Base-by-base conservation (phyloP, 2,329 filamentous ascomycete species). In the Fusarium poae region DNA sequence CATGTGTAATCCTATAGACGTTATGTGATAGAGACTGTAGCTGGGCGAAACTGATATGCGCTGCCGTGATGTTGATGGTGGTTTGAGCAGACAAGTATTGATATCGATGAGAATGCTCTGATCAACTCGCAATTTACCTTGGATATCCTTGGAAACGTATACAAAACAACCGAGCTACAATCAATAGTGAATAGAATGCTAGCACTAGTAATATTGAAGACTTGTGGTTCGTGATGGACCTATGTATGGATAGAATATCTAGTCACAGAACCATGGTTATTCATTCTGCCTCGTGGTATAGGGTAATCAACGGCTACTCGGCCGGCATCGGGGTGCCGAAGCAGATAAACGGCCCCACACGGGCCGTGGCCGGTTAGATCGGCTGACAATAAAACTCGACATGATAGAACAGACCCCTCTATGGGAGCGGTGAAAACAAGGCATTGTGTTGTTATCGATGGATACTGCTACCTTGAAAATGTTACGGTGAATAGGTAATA, bases 341-440 rank as follows among this genome's bases (percentile, higher is more conserved):
- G 18, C 20, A 40, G 23, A 40, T n/a, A n/a, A 16, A 29, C 48
- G 48, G 48, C 48, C 48, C 48, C 48, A 51, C 48, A 27, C 48
- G 48, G 48, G 48, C 48, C 48, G 48, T 27, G 6, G 21, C 48
- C 32, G 34, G 18, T 9, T 20, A 25, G n/a, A 51, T 51, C 5
- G 9, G 13, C 11, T 51, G 48, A 51, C 48, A 51, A 51, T 51
- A 51, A 51, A 51, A 20, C 15, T 20, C 15, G 48, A n/a, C 48
- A 51, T 39, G 48, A 40, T 18, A 5, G 15, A 10, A 40, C n/a
- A 27, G 32, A 21, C 32, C 25, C n/a, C 21, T 25, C 21, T 8
- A 42, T 42, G 16, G 20, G 12, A 42, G 39, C 39, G 21, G 39
- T 42, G 39, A 42, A 20, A 50, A n/a, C 25, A 27, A 25, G 18